Base-by-base conservation (phyloP, 345 rosid species). In the Bruguiera sexangula region DNA sequence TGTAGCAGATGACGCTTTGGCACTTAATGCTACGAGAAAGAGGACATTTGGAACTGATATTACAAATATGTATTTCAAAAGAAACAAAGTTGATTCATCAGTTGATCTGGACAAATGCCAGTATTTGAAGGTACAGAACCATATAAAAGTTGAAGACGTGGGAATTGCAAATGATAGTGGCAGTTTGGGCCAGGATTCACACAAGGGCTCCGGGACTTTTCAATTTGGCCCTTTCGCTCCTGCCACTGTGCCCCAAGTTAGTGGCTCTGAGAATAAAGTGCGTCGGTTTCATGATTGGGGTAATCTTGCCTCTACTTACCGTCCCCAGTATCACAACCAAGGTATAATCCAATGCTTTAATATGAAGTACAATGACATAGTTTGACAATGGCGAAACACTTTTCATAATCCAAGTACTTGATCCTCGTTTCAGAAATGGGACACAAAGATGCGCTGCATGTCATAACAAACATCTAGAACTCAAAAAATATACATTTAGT, bases 211-310 rank as follows among this genome's bases (percentile, higher is more conserved):
- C 11, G 65, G 48, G 53, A 60, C 59, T 60, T 73, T 64, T 63
- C 71, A 69, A 58, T 77, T 77, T 77, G 81, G 77, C 31, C 81
- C 81, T 24, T 77, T 77, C 54, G 74, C 77, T 46, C 74, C 81
- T 4, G 58, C 37, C 65, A 59, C 51, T 36, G 48, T 34, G 48
- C 37, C 62, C 32, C 64, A 32, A 67, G 32, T 6, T 31, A 27
- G 69, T 48, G 65, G 57, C 29, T 31, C 62, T 61, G 77, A 57
- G 69, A 61, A 65, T 3, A 61, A 60, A 64, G 59, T 5, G 13
- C 11, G 60, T 30, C 60, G 61, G 55, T 24, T 48, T 54, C 67
- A 60, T 68, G 77, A 73, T 27, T 73, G 70, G 77, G 81, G 73
- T 26, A 69, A 34, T 63, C 81, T 77, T 60, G 55, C 70, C 31